A percentile compares a stretch with the other conserved stretches of the same genome.
These are phyloP conservation scores for Boletellus emodensis DNA, from an alignment of 768 basidiomycete genomes.

Conservation along the genomic window DNA sequence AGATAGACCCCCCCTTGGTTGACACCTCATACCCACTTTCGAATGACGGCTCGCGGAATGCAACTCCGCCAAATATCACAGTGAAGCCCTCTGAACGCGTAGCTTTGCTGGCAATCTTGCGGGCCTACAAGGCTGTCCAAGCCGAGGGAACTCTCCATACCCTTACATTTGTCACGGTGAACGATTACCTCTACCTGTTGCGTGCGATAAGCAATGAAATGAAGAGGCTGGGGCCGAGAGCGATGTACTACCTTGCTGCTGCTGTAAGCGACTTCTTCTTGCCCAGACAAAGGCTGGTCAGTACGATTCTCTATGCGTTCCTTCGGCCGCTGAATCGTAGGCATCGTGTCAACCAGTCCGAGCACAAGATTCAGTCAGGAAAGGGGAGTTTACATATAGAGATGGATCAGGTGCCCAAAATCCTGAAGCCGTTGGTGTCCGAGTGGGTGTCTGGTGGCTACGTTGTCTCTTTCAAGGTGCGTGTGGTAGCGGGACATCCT, in stretches of 20 bases:
- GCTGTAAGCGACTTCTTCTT: conserved; percentile 99
- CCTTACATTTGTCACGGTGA: conserved; percentile 88
- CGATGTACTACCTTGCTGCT: conserved; percentile 95
- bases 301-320: conserved; percentile 23
- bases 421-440: conserved; percentile 86
- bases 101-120: conserved; percentile 68
- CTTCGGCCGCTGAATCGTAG: background rate
- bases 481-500: background rate
- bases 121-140: conserved; percentile 78
- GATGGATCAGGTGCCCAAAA: conserved; percentile 99
- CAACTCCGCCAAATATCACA: conserved; percentile 46
- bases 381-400: conserved; percentile 91
- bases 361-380: conserved; percentile 98
- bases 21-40: conserved; percentile 16
- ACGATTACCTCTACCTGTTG: conserved; percentile 93
- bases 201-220: conserved; percentile 80
- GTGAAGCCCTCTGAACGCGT: conserved; percentile 63
- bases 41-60: conserved; percentile 28
- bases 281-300: conserved; percentile 83
- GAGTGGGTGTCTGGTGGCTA: conserved; percentile 92
- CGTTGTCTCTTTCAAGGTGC: conserved; percentile 95
- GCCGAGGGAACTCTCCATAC: conserved; percentile 71
- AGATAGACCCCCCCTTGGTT: conserved; percentile 42
- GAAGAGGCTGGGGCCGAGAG: conserved; percentile 58
- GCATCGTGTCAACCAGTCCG: conserved; percentile 52